Conservation (phyloP, 306 rosid species). For the Elaeagnus macrophylla region DNA sequence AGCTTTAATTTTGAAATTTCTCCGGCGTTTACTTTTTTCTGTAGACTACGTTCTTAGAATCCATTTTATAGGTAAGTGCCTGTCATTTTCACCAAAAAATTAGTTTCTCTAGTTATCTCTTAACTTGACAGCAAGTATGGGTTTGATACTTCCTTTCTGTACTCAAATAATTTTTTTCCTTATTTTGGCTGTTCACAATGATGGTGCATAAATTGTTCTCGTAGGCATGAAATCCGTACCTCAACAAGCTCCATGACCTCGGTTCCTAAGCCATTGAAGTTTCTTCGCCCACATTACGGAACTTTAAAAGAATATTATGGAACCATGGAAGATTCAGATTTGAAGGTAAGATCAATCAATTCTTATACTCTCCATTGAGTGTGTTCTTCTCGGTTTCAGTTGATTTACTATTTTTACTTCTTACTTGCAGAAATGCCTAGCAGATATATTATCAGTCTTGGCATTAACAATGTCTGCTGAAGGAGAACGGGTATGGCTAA, state of each 20-base stretch:
- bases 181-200: not conserved
- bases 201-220: slow-evolving; percentile 13
- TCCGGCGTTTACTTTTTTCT: no score
- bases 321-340: slow-evolving; percentile 57
- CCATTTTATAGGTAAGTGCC: no score
- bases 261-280: slow-evolving; percentile 96
- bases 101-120: no score
- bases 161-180: no score
- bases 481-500: slow-evolving; percentile 74
- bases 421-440: slow-evolving; percentile 72
- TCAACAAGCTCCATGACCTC: slow-evolving; percentile 99
- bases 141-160: no score
- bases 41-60: no score
- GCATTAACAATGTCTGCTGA: slow-evolving; percentile 99
- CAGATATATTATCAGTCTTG: slow-evolving; percentile 88
- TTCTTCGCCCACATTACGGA: slow-evolving; percentile 86
- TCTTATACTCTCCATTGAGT: not conserved
- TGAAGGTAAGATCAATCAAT: slow-evolving; percentile 38
- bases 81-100: no score
- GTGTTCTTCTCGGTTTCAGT: slow-evolving; percentile 3
- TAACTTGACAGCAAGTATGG: no score
- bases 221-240: slow-evolving; percentile 90
- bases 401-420: slow-evolving; percentile 6
- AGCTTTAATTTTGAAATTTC: no score
- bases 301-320: slow-evolving; percentile 73